phyloP scores from a whole-genome alignment of 1,139 yeast species.

The Waltiozyma solani region DNA sequence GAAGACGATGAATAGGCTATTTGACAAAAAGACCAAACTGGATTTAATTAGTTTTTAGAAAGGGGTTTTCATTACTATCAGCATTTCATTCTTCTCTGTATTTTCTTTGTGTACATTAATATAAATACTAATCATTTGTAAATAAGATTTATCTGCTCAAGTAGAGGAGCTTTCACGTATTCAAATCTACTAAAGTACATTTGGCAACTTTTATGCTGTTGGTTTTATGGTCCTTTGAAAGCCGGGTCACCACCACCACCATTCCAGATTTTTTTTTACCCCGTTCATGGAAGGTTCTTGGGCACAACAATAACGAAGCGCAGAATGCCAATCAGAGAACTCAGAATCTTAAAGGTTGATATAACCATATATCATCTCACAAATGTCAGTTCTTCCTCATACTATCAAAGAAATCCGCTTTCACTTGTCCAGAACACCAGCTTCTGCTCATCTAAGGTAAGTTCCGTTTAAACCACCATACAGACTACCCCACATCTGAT shows the following conservation, averaged over 20 bases:
- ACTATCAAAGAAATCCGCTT: conserved; percentile 17
- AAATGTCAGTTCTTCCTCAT: conserved; percentile 5
- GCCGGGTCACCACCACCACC: no score
- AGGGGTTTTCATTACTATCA: neutral
- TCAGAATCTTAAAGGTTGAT: no score
- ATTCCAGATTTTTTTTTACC: no score
- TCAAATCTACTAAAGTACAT: no score
- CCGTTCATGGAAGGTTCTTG: no score
- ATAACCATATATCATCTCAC: no score
- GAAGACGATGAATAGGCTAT: conserved; percentile 11
- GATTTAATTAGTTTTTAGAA: neutral
- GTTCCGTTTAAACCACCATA: conserved; percentile 1
- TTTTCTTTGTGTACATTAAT: neutral
- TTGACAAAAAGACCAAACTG: neutral
- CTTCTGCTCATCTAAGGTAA: conserved; percentile 13
- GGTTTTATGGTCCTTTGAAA: no score
- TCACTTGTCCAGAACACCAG: conserved; percentile 15
- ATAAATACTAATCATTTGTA: neutral
- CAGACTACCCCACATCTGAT: neutral
- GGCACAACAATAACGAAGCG: no score
- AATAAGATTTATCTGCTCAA: no score
- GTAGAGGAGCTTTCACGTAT: no score
- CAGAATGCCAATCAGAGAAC: no score
- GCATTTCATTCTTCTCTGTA: neutral
- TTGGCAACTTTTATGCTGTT: no score